Conservation (phyloP, 495 filamentous ascomycete genomes). For the Entonaema liquescens region DNA sequence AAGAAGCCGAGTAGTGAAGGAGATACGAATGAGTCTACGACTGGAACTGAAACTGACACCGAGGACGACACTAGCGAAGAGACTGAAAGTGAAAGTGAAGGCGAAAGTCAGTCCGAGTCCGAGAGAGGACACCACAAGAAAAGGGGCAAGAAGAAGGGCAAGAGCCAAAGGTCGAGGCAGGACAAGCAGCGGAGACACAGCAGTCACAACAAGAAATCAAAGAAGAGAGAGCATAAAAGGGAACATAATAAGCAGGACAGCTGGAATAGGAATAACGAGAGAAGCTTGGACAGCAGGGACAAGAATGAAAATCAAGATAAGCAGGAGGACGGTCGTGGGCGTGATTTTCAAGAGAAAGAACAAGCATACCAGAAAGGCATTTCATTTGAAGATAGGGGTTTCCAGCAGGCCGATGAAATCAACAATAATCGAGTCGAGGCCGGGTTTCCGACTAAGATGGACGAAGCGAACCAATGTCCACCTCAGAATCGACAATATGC, state of each 20-base stretch:
- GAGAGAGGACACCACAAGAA: constrained; percentile 23
- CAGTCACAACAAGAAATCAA: constrained; percentile 7
- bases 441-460: no score
- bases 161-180: constrained; percentile 4
- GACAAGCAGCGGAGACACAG: background rate
- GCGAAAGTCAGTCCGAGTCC: constrained; percentile 27
- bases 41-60: background rate
- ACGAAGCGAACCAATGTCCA: background rate
- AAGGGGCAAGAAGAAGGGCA: constrained; percentile 23
- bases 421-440: background rate
- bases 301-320: constrained; percentile 23
- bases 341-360: constrained; percentile 7
- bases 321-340: background rate
- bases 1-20: constrained; percentile 26
- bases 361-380: background rate
- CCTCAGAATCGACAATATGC: background rate
- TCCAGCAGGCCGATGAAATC: background rate
- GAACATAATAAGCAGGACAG: constrained; percentile 23
- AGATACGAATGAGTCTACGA: background rate
- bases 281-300: background rate
- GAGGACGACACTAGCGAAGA: constrained; percentile 17
- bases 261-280: background rate
- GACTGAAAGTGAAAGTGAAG: constrained; percentile 12
- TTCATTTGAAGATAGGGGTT: background rate
- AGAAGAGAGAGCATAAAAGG: constrained; percentile 5